Evolutionary conservation across 768 basidiomycete species (phyloP).

Genomic region (Suillus variegatus): DNA sequence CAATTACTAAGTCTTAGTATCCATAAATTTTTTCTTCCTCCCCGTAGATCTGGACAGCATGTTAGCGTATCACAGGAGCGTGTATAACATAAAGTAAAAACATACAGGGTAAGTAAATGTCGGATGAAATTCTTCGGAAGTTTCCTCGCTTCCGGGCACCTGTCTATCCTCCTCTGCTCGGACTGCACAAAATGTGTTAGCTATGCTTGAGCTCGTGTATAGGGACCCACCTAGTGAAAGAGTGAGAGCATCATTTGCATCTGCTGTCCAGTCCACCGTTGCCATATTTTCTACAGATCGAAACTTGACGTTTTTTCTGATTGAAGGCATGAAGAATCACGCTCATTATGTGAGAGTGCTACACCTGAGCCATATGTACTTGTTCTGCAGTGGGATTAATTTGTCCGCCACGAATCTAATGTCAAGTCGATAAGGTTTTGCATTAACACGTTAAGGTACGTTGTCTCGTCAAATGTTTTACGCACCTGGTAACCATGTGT

Average conservation of each 20-base stretch:
- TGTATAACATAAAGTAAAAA: background rate
- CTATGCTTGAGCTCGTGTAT: background rate
- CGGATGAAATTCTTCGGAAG: conserved; percentile 74
- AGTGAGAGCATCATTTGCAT: conserved; percentile 75
- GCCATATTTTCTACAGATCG: conserved; percentile 18
- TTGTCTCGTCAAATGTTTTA: too few species aligned
- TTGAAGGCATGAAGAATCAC: too few species aligned
- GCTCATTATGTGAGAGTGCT: too few species aligned
- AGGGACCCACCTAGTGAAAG: conserved; percentile 66
- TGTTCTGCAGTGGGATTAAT: too few species aligned
- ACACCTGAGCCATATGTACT: too few species aligned
- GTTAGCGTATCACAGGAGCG: background rate
- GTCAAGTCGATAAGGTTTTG: too few species aligned
- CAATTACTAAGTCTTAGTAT: conserved; percentile 79
- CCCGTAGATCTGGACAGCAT: conserved; percentile 73
- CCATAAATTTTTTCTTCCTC: conserved; percentile 97
- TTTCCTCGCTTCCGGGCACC: conserved; percentile 54
- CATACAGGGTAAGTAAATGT: conserved; percentile 92
- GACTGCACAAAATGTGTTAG: conserved; percentile 43
- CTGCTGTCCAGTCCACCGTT: conserved; percentile 65
- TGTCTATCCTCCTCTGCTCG: conserved; percentile 69
- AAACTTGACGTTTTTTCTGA: too few species aligned
- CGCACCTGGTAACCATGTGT: too few species aligned
- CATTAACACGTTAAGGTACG: too few species aligned
- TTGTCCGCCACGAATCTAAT: too few species aligned